Base-by-base conservation (phyloP, 305 asterid species). In the Solanum hybrid region DNA sequence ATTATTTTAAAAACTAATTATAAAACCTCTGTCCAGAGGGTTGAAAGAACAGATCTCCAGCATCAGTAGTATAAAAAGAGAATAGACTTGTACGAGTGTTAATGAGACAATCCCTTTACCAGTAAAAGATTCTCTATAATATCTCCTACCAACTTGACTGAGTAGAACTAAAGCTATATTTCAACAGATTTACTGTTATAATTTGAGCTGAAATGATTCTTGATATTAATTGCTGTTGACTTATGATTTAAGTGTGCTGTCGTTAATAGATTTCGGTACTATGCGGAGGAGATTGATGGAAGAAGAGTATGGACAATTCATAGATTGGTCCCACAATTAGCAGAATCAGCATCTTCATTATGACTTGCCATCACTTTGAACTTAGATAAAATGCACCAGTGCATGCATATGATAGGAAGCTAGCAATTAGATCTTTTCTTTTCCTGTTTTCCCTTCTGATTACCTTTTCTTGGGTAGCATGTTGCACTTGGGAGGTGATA, bases 261-360 rank as follows among this genome's bases (percentile, higher is more conserved):
- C 38, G 11, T 91, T 78, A 85, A 82, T 95, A 95, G 98, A 96
- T 88, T 96, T 91, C 92, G 95, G 34, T 97, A 96, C 89, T 87
- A 88, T 78, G 94, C 91, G 0, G 89, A 89, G 87, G 94, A 90
- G 81, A 72, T 88, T 4, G 92, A 92, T 56, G 99, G 96, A 79
- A 95, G 88, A 88, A 93, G 89, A 90, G 91, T 34, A 19, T 97
- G 98, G 99, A 94, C 91, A 92, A 91, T 95, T 7, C 96, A 93
- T 66, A 94, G 97, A 92, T 84, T 95, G 93, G 94, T 98, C 88
- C 99, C 99, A 72, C 95, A 94, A 94, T 95, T 93, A 90, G 91
- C 86, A 91, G 89, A 88, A 78, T 78, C 78, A 5, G 89, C 89
- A 85, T 94, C 96, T 76, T 93, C 94, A 8, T 92, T 93, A 78